A percentile compares a stretch with the other conserved stretches of the same genome.
Conservation (phyloP, 2,329 filamentous ascomycete species). For the Macroventuria anomochaeta region DNA sequence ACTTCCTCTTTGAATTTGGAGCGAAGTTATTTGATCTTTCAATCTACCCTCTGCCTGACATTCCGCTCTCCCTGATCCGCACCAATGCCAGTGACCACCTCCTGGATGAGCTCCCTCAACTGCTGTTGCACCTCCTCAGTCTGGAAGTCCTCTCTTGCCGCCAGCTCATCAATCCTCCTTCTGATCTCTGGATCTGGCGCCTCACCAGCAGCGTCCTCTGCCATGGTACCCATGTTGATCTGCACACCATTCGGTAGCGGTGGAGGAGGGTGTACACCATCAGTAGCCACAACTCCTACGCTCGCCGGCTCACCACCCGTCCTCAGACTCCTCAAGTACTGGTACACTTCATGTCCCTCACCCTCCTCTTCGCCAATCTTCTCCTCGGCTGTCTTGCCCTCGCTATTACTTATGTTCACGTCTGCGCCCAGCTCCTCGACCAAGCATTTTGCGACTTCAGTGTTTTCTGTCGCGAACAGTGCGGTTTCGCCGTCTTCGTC, state of each 20-base stretch:
- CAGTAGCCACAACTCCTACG: constrained; percentile 26
- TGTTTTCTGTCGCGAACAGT: constrained; percentile 88
- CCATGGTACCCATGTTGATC: constrained; percentile 79
- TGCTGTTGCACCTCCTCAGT: constrained; percentile 80
- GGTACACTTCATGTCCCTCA: constrained; percentile 76
- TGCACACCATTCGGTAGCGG: constrained; percentile 77
- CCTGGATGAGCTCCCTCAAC: constrained; percentile 77
- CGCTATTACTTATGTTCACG: constrained; percentile 67
- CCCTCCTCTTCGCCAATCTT: constrained; percentile 77
- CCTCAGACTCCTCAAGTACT: constrained; percentile 64
- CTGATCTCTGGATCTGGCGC: constrained; percentile 83
- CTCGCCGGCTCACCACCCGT: constrained; percentile 36
- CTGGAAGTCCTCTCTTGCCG: constrained; percentile 81
- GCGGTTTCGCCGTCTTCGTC: constrained; percentile 95
- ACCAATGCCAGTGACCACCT: constrained; percentile 74
- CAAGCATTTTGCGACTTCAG: constrained; percentile 77
- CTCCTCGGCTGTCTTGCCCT: constrained; percentile 80
- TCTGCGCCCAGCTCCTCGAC: constrained; percentile 84
- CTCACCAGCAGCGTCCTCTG: constrained; percentile 59
- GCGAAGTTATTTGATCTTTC: too few relatives aligned
- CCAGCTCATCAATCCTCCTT: constrained; percentile 86
- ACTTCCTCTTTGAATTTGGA: too few relatives aligned
- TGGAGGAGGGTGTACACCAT: constrained; percentile 56
- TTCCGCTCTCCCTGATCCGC: constrained; percentile 65
- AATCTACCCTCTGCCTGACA: constrained; percentile 47